phyloP scores from a whole-genome alignment of 1,284 basidiomycete genomes.

The Sparassis latifolia region DNA sequence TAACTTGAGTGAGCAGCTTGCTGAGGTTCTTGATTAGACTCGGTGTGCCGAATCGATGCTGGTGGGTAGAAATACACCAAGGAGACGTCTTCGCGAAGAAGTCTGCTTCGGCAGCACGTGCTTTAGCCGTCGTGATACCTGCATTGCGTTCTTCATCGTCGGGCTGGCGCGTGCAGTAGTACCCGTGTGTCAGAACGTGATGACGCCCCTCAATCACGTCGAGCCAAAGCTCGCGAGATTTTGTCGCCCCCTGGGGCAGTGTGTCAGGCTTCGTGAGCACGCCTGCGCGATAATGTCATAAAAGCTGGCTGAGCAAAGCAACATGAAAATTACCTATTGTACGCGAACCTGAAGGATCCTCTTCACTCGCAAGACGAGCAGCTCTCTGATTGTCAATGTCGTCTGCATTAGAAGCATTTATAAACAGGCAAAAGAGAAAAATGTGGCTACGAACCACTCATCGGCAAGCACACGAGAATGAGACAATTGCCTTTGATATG shows the following conservation, averaged over 20 bases:
- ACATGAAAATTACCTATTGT: conserved; percentile 45
- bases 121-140: conserved; percentile 29
- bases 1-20: conserved; percentile 41
- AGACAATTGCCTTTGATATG: conserved; percentile 38
- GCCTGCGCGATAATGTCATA: conserved; percentile 27
- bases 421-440: neutral
- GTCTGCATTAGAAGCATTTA: conserved; percentile 30
- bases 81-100: conserved; percentile 46
- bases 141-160: conserved; percentile 47
- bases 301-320: neutral
- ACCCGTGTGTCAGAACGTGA: conserved; percentile 47
- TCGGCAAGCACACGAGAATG: conserved; percentile 56
- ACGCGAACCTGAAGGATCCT: conserved; percentile 44
- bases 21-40: conserved; percentile 51
- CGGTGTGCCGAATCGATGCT: conserved; percentile 46
- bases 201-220: conserved; percentile 43
- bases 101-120: conserved; percentile 32
- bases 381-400: conserved; percentile 63
- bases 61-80: conserved; percentile 41
- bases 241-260: conserved; percentile 38
- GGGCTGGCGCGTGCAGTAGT: conserved; percentile 63
- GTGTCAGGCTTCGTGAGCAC: conserved; percentile 63
- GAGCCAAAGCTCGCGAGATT: conserved; percentile 39
- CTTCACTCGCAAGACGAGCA: conserved; percentile 42
- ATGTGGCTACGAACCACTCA: conserved; percentile 39